Evolutionary conservation across 805 yeast genomes (phyloP), one percentile per base, ranked within the genome.

Genomic region (Metschnikowia chrysomelidarum): DNA sequence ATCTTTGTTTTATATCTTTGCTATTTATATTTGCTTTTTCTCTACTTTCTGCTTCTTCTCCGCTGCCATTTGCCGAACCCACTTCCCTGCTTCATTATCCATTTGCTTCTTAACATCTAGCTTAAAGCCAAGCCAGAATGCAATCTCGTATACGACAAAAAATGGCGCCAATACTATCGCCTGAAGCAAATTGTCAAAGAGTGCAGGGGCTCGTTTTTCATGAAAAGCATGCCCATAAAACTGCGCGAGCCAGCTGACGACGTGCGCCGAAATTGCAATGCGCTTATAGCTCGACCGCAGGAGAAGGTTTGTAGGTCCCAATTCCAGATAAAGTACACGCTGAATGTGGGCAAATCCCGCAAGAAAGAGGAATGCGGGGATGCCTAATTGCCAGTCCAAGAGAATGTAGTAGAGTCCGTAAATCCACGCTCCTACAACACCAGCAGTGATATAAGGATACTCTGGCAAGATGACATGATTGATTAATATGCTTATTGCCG

Each of bases 91-190:
- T 48, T 64, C 49, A 32, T 53, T 59, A 37, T 74, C 71, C 70
- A 82, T 76, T 5, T 54, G 49, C 37, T 61, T 66, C 40, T 77
- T 67, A 36, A 82, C 57, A 18, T 72, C 76, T 34, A 58, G 59
- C 47, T 77, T 69, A 51, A 62, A 73, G 0, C 96, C 96, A n/a
- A 79, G 48, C 37, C 63, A 57, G 50, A 87, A 86, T 10, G 85
- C 70, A 3, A 82, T 52, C 57, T 93, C 98, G 56, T 80, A 86
- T 10, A 80, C 64, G 4, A 88, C 95, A 56, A 91, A 89, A 53
- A 76, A 87, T 1, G 98, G 98, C 1, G 98, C 98, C 43, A 89
- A 66, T 0, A 91, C 87, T 13, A 91, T 57, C 4, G 97, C 93
- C 54, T 88, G 97, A 4, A 81, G 62, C 28, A 87, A 64, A 53